Conservation (phyloP, 495 filamentous ascomycete genomes). For the Neurospora sp. region DNA sequence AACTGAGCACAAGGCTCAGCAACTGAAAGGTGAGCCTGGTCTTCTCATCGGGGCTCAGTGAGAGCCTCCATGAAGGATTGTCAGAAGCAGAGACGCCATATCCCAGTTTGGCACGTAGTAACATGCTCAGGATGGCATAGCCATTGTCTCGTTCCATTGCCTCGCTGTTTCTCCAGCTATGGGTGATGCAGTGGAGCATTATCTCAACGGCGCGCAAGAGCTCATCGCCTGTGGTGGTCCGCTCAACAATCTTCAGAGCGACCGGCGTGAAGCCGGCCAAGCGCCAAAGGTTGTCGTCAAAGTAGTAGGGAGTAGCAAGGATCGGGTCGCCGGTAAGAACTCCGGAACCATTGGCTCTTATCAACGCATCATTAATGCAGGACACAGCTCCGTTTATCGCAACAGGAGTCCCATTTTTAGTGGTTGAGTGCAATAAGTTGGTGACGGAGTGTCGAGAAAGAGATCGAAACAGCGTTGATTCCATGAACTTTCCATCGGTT, state of each 20-base stretch:
- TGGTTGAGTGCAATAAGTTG: constrained; percentile 60
- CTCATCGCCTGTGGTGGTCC: constrained; percentile 54
- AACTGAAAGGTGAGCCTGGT: constrained; percentile 59
- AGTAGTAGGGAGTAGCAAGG: constrained; percentile 61
- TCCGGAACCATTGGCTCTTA: constrained; percentile 65
- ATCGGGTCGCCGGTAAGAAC: constrained; percentile 80
- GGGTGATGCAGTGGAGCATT: constrained; percentile 70
- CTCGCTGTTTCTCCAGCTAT: constrained; percentile 95
- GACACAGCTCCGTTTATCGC: constrained; percentile 84
- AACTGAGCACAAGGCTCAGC: constrained; percentile 65
- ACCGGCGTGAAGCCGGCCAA: constrained; percentile 80
- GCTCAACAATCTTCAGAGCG: constrained; percentile 71
- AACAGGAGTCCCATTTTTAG: constrained; percentile 63
- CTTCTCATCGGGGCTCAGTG: constrained; percentile 42
- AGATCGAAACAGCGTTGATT: constrained; percentile 63
- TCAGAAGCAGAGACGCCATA: constrained; percentile 34
- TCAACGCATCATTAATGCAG: constrained; percentile 79
- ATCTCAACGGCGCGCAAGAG: constrained; percentile 72
- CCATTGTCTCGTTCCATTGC: constrained; percentile 95
- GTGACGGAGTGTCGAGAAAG: constrained; percentile 65
- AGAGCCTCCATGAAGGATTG: constrained; percentile 26
- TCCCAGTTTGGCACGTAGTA: constrained; percentile 69
- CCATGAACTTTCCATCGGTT: constrained; percentile 62
- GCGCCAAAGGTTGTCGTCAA: constrained; percentile 91
- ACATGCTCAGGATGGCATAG: constrained; percentile 72